Conservation (phyloP, 495 filamentous ascomycete genomes). For the Mytilinidion resinicola region DNA sequence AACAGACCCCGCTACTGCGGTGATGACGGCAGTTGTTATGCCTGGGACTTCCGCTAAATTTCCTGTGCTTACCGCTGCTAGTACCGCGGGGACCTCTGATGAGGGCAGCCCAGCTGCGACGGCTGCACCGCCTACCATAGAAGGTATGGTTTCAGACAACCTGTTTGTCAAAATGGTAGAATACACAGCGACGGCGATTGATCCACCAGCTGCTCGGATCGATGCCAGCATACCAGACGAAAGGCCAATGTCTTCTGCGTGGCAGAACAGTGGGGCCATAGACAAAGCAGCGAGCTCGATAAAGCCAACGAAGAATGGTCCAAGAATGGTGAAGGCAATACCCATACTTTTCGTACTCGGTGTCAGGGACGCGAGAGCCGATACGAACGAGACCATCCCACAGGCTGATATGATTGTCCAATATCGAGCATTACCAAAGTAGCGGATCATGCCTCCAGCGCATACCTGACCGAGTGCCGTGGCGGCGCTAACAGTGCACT, state of each 20-base stretch:
- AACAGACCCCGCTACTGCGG: constrained; percentile 4
- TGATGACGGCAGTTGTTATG: constrained; percentile 1
- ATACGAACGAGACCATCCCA: constrained; percentile 16
- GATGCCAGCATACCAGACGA: constrained; percentile 16
- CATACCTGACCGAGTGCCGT: constrained; percentile 13
- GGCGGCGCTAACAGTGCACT: constrained; percentile 12
- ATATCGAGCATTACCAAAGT: constrained; percentile 8
- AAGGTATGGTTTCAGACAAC: constrained; percentile 6
- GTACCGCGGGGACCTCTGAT: constrained; percentile 9
- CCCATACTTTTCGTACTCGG: constrained; percentile 16
- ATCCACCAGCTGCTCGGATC: constrained; percentile 15
- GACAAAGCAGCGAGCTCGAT: constrained; percentile 12
- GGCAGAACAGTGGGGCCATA: constrained; percentile 16
- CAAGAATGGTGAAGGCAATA: constrained; percentile 17
- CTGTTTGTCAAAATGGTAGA: constrained; percentile 11
- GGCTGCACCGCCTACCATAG: constrained; percentile 5
- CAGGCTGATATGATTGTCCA: constrained; percentile 12
- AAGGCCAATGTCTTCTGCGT: constrained; percentile 14
- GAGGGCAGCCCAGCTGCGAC: constrained; percentile 9
- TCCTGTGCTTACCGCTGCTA: constrained; percentile 2
- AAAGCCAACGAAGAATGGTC: constrained; percentile 18
- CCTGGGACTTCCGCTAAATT: constrained; percentile 13
- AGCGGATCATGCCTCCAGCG: constrained; percentile 9
- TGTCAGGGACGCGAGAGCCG: constrained; percentile 10
- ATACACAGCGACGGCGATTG: constrained; percentile 17